Conservation (phyloP, 805 yeast genomes). For the Blastobotrys parvus region DNA sequence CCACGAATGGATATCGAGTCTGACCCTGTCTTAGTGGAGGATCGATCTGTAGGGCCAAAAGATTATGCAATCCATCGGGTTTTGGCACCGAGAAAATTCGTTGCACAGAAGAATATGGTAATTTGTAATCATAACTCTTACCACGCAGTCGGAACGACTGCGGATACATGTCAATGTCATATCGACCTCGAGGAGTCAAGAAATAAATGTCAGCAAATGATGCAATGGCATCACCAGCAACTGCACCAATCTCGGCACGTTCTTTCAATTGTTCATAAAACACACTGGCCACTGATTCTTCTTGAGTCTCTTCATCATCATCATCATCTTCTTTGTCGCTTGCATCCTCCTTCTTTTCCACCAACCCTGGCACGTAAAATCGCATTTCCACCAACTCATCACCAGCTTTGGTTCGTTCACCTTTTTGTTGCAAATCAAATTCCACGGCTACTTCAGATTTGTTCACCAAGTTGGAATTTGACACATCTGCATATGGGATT, state of each 20-base stretch:
- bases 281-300: slow-evolving; percentile 66
- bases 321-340: slow-evolving; percentile 27
- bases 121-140: slow-evolving; percentile 93
- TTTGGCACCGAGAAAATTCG: slow-evolving; percentile 88
- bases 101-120: slow-evolving; percentile 83
- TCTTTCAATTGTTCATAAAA: slow-evolving; percentile 90
- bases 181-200: slow-evolving; percentile 97
- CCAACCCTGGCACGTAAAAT: slow-evolving; percentile 85
- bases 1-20: slow-evolving; percentile 88
- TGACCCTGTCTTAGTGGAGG: slow-evolving; percentile 99
- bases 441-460: slow-evolving; percentile 92
- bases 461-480: slow-evolving; percentile 82
- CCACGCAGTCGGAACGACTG: slow-evolving; percentile 86
- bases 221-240: slow-evolving; percentile 89
- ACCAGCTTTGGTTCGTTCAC: slow-evolving; percentile 60
- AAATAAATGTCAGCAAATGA: slow-evolving; percentile 85
- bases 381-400: slow-evolving; percentile 95
- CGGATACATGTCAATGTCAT: slow-evolving; percentile 90
- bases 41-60: slow-evolving; percentile 82
- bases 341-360: slow-evolving; percentile 36
- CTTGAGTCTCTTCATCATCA: slow-evolving; percentile 33
- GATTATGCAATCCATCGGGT: slow-evolving; percentile 86
- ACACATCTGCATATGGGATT: slow-evolving; percentile 70
- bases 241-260: slow-evolving; percentile 89
- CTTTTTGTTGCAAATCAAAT: slow-evolving; percentile 48